Conservation (phyloP, 805 yeast species). For the Yamadazyma takamatsuzukensis region DNA sequence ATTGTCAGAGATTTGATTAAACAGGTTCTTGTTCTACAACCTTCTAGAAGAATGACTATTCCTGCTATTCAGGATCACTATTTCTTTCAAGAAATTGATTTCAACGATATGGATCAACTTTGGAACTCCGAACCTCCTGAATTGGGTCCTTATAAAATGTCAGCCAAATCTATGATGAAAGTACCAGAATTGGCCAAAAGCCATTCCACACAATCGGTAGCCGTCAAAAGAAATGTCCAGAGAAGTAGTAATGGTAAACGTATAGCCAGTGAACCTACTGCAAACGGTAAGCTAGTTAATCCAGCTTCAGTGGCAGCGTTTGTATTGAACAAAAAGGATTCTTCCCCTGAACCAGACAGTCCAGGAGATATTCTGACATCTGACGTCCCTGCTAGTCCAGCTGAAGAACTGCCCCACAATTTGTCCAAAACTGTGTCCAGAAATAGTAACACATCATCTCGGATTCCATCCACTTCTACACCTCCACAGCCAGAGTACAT, state of each 20-base stretch:
- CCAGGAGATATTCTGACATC: conserved; percentile 10
- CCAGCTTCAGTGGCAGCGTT: conserved; percentile 42
- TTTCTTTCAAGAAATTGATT: conserved; percentile 68
- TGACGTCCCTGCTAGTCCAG: conserved; percentile 23
- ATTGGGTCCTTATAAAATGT: conserved; percentile 66
- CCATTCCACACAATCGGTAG: conserved; percentile 10
- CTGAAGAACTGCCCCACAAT: conserved; percentile 8
- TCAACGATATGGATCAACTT: conserved; percentile 59
- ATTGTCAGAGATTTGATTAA: conserved; percentile 62
- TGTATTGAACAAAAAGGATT: conserved; percentile 25
- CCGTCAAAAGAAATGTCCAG: conserved; percentile 7
- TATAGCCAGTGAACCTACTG: conserved; percentile 10
- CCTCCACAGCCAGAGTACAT: conserved; percentile 43
- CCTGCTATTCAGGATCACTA: conserved; percentile 58
- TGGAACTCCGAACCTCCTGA: conserved; percentile 72
- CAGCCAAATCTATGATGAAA: conserved; percentile 76
- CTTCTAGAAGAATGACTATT: conserved; percentile 59
- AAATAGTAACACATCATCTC: conserved; percentile 25
- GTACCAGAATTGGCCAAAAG: conserved; percentile 42
- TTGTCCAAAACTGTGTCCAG: conserved; percentile 20
- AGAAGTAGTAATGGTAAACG: conserved; percentile 7
- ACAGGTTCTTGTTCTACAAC: conserved; percentile 66
- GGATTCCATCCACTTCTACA: conserved; percentile 11
- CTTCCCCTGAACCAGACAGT: conserved; percentile 7
- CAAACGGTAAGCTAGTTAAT: conserved; percentile 14